Conservation (phyloP, 768 basidiomycete species). For the Suillus bovinus region DNA sequence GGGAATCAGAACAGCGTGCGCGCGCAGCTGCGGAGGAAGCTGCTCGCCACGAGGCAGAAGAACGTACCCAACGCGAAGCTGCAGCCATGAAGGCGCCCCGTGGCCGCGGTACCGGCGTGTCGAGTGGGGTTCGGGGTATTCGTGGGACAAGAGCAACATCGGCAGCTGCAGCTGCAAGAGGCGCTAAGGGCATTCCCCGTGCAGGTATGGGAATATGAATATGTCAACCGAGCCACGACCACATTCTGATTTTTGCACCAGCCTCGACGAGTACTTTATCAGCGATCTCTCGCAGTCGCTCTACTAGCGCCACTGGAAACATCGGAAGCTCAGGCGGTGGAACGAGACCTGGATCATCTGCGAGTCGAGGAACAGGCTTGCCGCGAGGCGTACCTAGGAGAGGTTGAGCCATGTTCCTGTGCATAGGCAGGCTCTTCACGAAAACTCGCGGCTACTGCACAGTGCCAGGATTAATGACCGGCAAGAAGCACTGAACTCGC, state of each 20-base stretch:
- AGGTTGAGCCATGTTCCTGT: constrained; percentile 12
- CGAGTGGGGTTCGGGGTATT: constrained; percentile 68
- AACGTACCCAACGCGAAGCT: constrained; percentile 50
- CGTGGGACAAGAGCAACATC: constrained; percentile 67
- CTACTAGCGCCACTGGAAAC: constrained; percentile 29
- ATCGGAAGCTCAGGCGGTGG: constrained; percentile 19
- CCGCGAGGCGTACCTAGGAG: constrained; percentile 27
- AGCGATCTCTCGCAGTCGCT: constrained; percentile 22
- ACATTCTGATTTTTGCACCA: constrained; percentile 4
- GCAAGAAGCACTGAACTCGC: background rate
- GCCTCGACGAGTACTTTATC: constrained; percentile 17
- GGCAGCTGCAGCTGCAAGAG: constrained; percentile 47
- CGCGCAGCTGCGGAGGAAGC: constrained; percentile 31
- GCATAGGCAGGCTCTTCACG: background rate
- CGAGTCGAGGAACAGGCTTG: constrained; percentile 27
- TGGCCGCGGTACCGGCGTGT: constrained; percentile 46
- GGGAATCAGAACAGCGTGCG: constrained; percentile 42
- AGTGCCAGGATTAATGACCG: background rate
- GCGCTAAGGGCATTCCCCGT: constrained; percentile 42
- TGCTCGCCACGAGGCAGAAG: constrained; percentile 47
- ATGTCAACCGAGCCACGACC: background rate
- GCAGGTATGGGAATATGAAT: constrained; percentile 31
- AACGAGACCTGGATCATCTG: constrained; percentile 23
- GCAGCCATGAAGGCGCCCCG: constrained; percentile 21
- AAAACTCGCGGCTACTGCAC: background rate